Conservation (phyloP, 495 filamentous ascomycete species). For the Lasiosphaeris hirsuta region DNA sequence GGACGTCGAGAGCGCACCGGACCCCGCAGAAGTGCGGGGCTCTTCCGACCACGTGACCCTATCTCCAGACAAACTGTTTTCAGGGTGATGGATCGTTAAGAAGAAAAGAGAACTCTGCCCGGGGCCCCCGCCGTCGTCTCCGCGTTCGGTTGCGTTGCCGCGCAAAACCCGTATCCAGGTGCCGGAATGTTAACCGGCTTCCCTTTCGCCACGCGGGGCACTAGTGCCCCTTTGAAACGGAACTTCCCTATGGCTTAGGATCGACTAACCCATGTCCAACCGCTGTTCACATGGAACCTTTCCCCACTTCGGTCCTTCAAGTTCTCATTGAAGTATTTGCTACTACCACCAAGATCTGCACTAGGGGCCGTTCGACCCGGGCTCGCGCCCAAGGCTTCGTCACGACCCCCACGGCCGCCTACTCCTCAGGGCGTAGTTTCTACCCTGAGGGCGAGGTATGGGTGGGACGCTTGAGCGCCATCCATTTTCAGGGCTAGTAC, state of each 20-base stretch:
- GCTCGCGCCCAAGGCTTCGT: constrained; percentile 65
- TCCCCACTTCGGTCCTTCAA: constrained; percentile 70
- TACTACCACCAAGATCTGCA: constrained; percentile 73
- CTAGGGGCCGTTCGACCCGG: constrained; percentile 63
- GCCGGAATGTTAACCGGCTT: constrained; percentile 69
- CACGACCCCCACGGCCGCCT: constrained; percentile 28
- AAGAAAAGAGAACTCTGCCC: constrained; percentile 72
- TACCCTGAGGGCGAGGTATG: constrained; percentile 60
- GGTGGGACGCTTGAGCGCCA: constrained; percentile 64
- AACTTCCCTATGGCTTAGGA: constrained; percentile 63
- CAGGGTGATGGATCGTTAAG: constrained; percentile 56
- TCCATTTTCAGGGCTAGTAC: constrained; percentile 64
- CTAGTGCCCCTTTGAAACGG: constrained; percentile 60
- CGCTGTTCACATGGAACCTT: constrained; percentile 68
- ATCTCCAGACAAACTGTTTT: constrained; percentile 59
- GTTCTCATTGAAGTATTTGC: constrained; percentile 74
- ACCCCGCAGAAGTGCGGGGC: constrained; percentile 61
- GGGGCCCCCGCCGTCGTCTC: constrained; percentile 58
- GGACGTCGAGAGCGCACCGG: constrained; percentile 62
- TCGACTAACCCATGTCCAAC: constrained; percentile 67
- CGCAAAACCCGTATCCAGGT: constrained; percentile 64
- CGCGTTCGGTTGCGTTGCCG: constrained; percentile 64
- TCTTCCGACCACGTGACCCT: constrained; percentile 59
- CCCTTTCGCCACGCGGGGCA: constrained; percentile 60
- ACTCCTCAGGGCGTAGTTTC: constrained; percentile 50